phyloP scores from a whole-genome alignment of 2,329 filamentous ascomycete species.

The Bertia moriformis region DNA sequence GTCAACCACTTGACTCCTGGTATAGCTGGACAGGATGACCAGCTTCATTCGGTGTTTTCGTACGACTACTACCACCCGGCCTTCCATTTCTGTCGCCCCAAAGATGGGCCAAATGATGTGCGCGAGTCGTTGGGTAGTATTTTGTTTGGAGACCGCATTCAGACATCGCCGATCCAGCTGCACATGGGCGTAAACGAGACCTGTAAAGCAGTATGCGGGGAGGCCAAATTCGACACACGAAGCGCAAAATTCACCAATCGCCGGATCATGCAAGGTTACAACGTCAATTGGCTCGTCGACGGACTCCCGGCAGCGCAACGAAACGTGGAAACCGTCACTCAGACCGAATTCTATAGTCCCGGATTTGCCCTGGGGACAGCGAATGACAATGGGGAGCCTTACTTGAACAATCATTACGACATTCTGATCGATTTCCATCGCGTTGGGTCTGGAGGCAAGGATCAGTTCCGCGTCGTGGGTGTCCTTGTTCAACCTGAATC shows the following conservation, averaged over 20 bases:
- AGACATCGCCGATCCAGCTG: slow-evolving; percentile 85
- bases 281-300: slow-evolving; percentile 90
- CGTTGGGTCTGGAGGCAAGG: slow-evolving; percentile 40
- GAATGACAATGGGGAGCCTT: slow-evolving; percentile 34
- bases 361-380: slow-evolving; percentile 68
- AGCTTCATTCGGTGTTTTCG: slow-evolving; percentile 80
- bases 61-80: slow-evolving; percentile 88
- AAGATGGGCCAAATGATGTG: slow-evolving; percentile 62
- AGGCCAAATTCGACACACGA: slow-evolving; percentile 43
- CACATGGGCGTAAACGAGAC: slow-evolving; percentile 76
- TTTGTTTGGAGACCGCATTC: slow-evolving; percentile 90
- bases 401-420: slow-evolving; percentile 89
- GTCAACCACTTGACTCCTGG: slow-evolving; percentile 89
- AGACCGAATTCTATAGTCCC: slow-evolving; percentile 63
- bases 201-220: slow-evolving; percentile 64
- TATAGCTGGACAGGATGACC: slow-evolving; percentile 60
- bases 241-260: slow-evolving; percentile 68
- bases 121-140: slow-evolving; percentile 90
- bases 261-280: slow-evolving; percentile 73
- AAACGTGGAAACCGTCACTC: slow-evolving; percentile 60
- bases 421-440: slow-evolving; percentile 87
- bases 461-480: slow-evolving; percentile 77
- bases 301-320: slow-evolving; percentile 81
- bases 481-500: slow-evolving; percentile 78
- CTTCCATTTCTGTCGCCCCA: slow-evolving; percentile 78